These are phyloP conservation scores for Pleurotus cornucopiae DNA, from an alignment of 768 basidiomycete species.

Conservation along the genomic window DNA sequence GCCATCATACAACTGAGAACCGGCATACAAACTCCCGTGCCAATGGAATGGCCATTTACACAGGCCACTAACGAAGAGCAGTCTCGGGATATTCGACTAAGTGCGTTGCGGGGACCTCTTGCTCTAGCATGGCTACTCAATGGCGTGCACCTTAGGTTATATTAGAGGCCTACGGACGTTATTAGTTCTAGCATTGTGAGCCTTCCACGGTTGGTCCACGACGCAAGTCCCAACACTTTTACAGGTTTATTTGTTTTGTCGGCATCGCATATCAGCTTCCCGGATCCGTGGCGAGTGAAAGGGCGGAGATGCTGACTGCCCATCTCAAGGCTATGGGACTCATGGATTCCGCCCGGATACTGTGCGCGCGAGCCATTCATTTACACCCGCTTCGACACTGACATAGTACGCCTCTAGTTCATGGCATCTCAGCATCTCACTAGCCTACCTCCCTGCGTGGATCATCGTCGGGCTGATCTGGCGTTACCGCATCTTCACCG, in stretches of 20 bases:
- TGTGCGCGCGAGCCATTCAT: slow-evolving; percentile 25
- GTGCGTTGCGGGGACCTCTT: slow-evolving; percentile 28
- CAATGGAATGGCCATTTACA: slow-evolving; percentile 71
- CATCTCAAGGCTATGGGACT: slow-evolving; percentile 84
- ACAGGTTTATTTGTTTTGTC: slow-evolving; percentile 64
- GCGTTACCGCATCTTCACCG: slow-evolving; percentile 63
- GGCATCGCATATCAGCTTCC: slow-evolving; percentile 79
- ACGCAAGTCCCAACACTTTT: background rate
- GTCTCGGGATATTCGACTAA: slow-evolving; percentile 46
- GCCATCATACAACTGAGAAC: slow-evolving; percentile 70
- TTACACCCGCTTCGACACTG: too few species aligned
- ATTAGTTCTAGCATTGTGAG: slow-evolving; percentile 65
- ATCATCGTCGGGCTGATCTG: slow-evolving; percentile 60
- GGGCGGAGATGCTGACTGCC: slow-evolving; percentile 57
- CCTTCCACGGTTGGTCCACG: slow-evolving; percentile 2
- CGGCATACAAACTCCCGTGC: slow-evolving; percentile 48
- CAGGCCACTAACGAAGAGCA: slow-evolving; percentile 66
- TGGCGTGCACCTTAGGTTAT: slow-evolving; percentile 37
- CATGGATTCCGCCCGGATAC: slow-evolving; percentile 60
- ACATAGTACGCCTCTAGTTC: slow-evolving; percentile 30
- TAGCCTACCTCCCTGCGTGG: slow-evolving; percentile 77
- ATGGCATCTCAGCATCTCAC: slow-evolving; percentile 66
- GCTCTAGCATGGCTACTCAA: background rate
- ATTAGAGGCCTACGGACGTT: slow-evolving; percentile 57
- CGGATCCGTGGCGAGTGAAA: slow-evolving; percentile 63